phyloP scores from a whole-genome alignment of 345 rosid species.

The Eucalyptus regnans region DNA sequence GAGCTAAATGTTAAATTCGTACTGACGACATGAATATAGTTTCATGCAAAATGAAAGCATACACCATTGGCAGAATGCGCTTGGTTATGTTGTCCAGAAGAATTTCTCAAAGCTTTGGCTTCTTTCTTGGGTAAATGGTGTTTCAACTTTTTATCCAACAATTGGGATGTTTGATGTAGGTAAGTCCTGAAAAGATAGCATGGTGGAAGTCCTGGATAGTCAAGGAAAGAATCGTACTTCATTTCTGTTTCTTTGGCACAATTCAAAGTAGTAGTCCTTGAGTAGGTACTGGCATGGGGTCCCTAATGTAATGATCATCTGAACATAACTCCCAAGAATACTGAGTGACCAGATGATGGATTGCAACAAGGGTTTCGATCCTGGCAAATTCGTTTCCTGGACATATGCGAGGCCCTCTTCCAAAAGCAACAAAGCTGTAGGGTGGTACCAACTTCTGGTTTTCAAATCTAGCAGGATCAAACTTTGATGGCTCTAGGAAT shows the following conservation, averaged over 20 bases:
- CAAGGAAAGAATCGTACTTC: neutral
- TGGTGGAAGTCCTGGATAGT: neutral
- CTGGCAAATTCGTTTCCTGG: constrained; percentile 44
- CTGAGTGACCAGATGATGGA: constrained; percentile 31
- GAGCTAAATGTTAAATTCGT: neutral
- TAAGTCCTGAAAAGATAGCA: neutral
- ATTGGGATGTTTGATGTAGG: neutral
- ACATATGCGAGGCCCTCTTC: constrained; percentile 40
- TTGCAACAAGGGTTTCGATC: constrained; percentile 26
- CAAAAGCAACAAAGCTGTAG: constrained; percentile 13
- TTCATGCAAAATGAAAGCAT: neutral
- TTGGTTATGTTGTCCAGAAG: neutral
- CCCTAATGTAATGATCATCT: constrained; percentile 18
- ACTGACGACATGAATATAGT: neutral
- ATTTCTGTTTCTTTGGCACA: constrained; percentile 1
- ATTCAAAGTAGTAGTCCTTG: constrained; percentile 23
- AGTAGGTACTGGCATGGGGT: constrained; percentile 35
- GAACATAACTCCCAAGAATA: constrained; percentile 26
- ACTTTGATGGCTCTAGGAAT: constrained; percentile 10
- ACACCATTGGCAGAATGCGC: neutral
- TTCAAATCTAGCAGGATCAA: constrained; percentile 12
- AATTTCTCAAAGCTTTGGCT: neutral
- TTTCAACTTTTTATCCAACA: neutral
- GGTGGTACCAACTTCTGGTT: constrained; percentile 6
- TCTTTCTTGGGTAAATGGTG: neutral